Evolutionary conservation across 23 red algal species (phyloP), one percentile per base, ranked within the genome.

Genomic region (Pyropia yezoensis): DNA sequence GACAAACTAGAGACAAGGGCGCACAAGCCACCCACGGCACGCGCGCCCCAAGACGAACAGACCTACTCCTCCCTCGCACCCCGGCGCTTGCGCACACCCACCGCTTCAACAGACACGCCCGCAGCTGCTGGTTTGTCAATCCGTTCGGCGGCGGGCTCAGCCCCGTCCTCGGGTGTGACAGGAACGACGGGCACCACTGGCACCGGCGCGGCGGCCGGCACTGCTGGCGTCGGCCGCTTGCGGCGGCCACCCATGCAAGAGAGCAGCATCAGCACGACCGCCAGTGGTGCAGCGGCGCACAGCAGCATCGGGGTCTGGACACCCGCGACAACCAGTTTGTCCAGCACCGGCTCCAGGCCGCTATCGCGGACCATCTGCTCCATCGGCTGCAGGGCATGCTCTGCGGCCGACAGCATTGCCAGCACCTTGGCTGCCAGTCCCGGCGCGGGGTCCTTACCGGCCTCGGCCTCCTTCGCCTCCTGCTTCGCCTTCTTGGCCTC

Each of bases 231-330:
- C 39, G 39, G 11, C 39, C 39, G 39, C 59, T 70, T 69, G 52
- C 70, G 70, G 17, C 59, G 50, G 17, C 77, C 62, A 0, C 50
- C 58, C 16, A 78, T 61, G 12, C 79, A 21, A 1, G 67, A 67
- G 25, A 91, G 54, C 30, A 91, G 25, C 24, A 91, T 9, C 25
- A 83, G 17, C 5, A 82, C 76, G 39, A 91, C 13, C 11, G 69
- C n/a, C 7, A 83, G 57, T 5, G 87, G 87, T 34, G 71, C 33
- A 19, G 57, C 18, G 8, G 74, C 77, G 22, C 73, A 74, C 9
- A 91, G 52, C 22, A 80, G 51, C 63, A 91, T 81, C 0, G 87
- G 87, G 26, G 73, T 91, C 19, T 75, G 71, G 54, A 91, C 62
- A 27, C 87, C 87, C 9, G 55, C 21, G 22, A 74, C 77, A 20